These are phyloP conservation scores for Nidula microcarpa DNA, from an alignment of 768 basidiomycete genomes.

Conservation along the genomic window DNA sequence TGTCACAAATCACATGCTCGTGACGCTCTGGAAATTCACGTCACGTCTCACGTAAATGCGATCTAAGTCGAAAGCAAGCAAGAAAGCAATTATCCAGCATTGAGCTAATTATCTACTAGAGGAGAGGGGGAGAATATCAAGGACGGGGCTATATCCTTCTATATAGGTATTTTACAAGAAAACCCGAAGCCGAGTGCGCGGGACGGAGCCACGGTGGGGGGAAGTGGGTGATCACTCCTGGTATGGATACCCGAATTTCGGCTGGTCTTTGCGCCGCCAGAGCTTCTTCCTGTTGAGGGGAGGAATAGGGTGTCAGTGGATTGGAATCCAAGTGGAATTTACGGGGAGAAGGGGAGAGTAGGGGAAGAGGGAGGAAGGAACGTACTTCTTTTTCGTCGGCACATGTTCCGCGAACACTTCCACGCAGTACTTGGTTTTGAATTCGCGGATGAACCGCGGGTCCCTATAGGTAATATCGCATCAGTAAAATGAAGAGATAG, in stretches of 20 bases:
- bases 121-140: too few relatives aligned
- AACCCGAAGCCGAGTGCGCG: too few relatives aligned
- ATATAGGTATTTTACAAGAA: too few relatives aligned
- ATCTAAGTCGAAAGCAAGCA: not conserved
- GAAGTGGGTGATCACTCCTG: slow-evolving; percentile 48
- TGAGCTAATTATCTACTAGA: too few relatives aligned
- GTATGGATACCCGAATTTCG: slow-evolving; percentile 86
- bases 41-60: not conserved
- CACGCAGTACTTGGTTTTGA: slow-evolving; percentile 78
- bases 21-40: not conserved
- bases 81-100: too few relatives aligned
- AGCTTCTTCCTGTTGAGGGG: slow-evolving; percentile 69
- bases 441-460: slow-evolving; percentile 91
- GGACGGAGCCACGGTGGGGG: too few relatives aligned
- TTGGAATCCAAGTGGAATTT: slow-evolving; percentile 3
- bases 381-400: slow-evolving; percentile 88
- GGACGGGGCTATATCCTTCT: too few relatives aligned
- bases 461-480: slow-evolving; percentile 53
- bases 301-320: not conserved
- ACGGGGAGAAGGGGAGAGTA: not conserved
- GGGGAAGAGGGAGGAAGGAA: too few relatives aligned
- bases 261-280: slow-evolving; percentile 85
- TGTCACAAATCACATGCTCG: slow-evolving; percentile 5
- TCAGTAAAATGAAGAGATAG: not conserved
- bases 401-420: slow-evolving; percentile 87